These are phyloP conservation scores for Aspergillus viridinutans DNA, from an alignment of 2,329 filamentous ascomycete species.

Conservation along the genomic window DNA sequence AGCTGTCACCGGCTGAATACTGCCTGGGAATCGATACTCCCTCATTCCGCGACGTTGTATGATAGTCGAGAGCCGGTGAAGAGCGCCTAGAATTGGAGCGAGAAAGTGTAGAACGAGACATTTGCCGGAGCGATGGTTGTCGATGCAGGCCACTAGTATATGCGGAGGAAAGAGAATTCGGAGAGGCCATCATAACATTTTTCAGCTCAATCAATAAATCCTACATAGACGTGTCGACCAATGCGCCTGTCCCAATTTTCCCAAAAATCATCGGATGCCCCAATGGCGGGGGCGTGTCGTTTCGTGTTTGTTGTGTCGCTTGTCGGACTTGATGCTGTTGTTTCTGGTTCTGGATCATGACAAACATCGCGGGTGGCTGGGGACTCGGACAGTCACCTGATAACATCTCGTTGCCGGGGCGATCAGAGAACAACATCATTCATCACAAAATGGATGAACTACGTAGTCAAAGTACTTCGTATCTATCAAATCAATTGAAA, in stretches of 20 bases:
- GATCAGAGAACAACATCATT: constrained; percentile 3
- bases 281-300: constrained; percentile 1
- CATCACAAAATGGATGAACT: neutral
- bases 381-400: constrained; percentile 9
- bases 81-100: constrained; percentile 30
- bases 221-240: constrained; percentile 15
- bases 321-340: constrained; percentile 8
- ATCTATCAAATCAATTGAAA: neutral
- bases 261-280: neutral
- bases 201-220: constrained; percentile 4
- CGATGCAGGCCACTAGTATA: constrained; percentile 34
- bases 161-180: constrained; percentile 34
- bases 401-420: constrained; percentile 3
- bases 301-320: constrained; percentile 1
- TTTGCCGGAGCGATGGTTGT: constrained; percentile 33
- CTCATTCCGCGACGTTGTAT: constrained; percentile 14
- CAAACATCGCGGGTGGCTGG: constrained; percentile 17
- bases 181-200: constrained; percentile 31
- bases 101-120: constrained; percentile 35
- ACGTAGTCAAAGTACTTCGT: too few species aligned
- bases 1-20: constrained; percentile 69
- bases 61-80: constrained; percentile 26
- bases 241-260: constrained; percentile 5
- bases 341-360: constrained; percentile 1
- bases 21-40: constrained; percentile 21